Evolutionary conservation across 2,329 filamentous ascomycete species (phyloP).

Genomic region (Hypomyces rosellus): DNA sequence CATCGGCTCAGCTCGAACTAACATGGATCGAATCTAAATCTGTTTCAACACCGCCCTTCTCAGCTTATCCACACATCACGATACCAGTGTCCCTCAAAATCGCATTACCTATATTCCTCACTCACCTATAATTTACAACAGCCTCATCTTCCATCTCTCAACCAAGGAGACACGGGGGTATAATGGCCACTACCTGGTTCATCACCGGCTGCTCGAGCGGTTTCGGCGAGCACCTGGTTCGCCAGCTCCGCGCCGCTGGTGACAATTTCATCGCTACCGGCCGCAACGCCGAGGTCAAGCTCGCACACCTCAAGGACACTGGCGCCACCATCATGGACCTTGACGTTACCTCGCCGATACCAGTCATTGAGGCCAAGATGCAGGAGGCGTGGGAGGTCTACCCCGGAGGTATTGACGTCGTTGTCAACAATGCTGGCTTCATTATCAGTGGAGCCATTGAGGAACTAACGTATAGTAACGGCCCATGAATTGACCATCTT

Average conservation of each 20-base stretch:
- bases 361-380: slow-evolving; percentile 12
- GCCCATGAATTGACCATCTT: not conserved
- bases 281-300: slow-evolving; percentile 27
- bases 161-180: no score
- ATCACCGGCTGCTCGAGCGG: slow-evolving; percentile 40
- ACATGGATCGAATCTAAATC: no score
- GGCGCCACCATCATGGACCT: slow-evolving; percentile 17
- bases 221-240: slow-evolving; percentile 33
- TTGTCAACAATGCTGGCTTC: slow-evolving; percentile 35
- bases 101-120: no score
- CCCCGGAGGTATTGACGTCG: slow-evolving; percentile 27
- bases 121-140: no score
- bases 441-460: slow-evolving; percentile 20
- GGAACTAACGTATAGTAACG: slow-evolving; percentile 16
- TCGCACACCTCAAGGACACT: slow-evolving; percentile 25
- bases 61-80: no score
- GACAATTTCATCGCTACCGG: slow-evolving; percentile 38
- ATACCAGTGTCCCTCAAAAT: no score
- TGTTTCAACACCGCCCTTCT: no score
- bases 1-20: no score
- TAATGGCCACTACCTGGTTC: slow-evolving; percentile 24
- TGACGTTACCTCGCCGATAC: slow-evolving; percentile 11
- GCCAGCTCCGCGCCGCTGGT: slow-evolving; percentile 29
- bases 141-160: no score
- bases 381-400: slow-evolving; percentile 15